Evolutionary conservation across 2,329 filamentous ascomycete genomes (phyloP), one percentile per base, ranked within the genome.

Genomic region (Penicillium olsonii): DNA sequence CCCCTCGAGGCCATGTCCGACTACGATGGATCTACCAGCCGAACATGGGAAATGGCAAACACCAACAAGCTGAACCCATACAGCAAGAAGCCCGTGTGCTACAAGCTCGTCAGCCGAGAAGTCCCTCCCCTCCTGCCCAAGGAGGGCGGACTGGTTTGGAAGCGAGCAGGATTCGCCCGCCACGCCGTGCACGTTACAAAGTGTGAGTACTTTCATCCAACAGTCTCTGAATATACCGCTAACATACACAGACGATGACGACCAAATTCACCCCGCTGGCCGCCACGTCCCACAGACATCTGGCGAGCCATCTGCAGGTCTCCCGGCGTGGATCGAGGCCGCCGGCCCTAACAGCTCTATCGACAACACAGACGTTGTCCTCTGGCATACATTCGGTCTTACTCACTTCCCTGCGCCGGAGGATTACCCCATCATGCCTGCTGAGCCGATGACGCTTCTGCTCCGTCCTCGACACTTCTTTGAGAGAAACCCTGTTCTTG

Each of bases 321-420:
- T 95, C 2, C 86, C 87, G 0, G 79, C 84, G 58, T 92, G 89
- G 90, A 87, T 94, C 59, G 74, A 77, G 15, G 63, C 60, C 12
- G 84, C 83, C 19, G 83, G 90, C 53, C 84, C 87, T 11, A 75
- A 74, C 38, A 83, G 81, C 49, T 81, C 76, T 20, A 84, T 95
- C 58, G 88, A 87, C 47, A 87, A 96, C 75, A 88, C 85, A 0
- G 89, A 96, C 67, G 75, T 96, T 24, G 91, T 96, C 1, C 81
- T 96, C 14, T 96, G 91, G 91, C 91, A 96, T 73, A 95, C 90
- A 0, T 96, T 96, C 64, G 92, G 92, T 29, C 78, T 96, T 29
- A 92, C 87, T 0, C 92, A 96, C 68, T 92, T 96, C 76, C 91
- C 92, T 0, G 77, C 88, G 0, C 90, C 91, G 0, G 92, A 96